Evolutionary conservation across 2,329 filamentous ascomycete genomes (phyloP), one percentile per base, ranked within the genome.

Genomic region (Alternaria rosae): DNA sequence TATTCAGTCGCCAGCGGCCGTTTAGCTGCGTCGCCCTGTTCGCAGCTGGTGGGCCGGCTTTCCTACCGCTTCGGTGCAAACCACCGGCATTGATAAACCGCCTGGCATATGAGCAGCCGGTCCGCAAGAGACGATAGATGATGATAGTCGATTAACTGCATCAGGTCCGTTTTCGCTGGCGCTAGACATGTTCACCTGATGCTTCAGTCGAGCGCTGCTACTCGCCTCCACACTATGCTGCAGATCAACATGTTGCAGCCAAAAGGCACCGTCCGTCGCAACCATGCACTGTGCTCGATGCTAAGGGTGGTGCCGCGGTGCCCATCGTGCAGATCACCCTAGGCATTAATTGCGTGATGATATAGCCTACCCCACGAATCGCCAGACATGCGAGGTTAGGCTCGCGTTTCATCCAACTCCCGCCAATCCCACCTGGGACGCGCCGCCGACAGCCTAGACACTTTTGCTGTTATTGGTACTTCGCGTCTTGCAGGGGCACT

Each of bases 301-400:
- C 47, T 32, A 44, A 60, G 59, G 55, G 59, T 62, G 65, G 64
- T 70, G 68, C 67, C 65, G 65, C 65, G 44, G 54, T 70, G 69
- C 65, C 67, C 69, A 65, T 67, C 67, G 62, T 65, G 70, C 68
- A 73, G 69, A 73, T 73, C 70, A 67, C 45, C 69, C 70, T 68
- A 64, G 69, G 45, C 60, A 54, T 67, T 70, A 72, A 51, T 48
- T 65, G 61, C 56, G 60, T 64, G 62, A 64, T 61, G 52, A 57
- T 73, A 72, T 73, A 70, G 61, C 48, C 70, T 77, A 76, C 76
- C 74, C 76, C 75, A 79, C 76, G 76, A 76, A 76, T 77, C 75
- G 77, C 74, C 77, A 66, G 70, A 75, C 77, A 76, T 72, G 75
- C 66, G 70, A 73, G 68, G 71, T 76, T 73, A 75, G 74, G 71